These are phyloP conservation scores for Kingdonia uniflora DNA, from an alignment of 164 flowering plant genomes.

Conservation along the genomic window DNA sequence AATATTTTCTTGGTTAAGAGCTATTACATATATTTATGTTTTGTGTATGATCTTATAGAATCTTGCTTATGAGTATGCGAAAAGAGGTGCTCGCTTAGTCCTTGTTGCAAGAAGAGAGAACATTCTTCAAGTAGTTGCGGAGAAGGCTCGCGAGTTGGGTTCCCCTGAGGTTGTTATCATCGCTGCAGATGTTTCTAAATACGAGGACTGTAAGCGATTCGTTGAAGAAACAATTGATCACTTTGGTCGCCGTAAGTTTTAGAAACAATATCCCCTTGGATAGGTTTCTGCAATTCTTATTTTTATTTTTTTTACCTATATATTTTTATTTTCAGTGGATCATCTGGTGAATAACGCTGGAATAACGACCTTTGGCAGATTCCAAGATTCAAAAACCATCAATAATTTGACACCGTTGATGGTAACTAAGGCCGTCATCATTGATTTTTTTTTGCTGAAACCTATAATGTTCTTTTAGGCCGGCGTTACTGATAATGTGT, in stretches of 20 bases:
- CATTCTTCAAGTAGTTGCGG: not conserved
- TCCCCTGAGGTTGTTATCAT: not conserved
- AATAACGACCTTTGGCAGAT: constrained; percentile 17
- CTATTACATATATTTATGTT: too few species aligned
- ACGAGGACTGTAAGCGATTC: not conserved
- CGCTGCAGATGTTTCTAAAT: not conserved
- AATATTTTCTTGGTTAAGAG: too few species aligned
- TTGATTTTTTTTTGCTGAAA: too few species aligned
- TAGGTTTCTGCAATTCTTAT: too few species aligned
- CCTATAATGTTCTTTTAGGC: too few species aligned
- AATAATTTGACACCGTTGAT: constrained; percentile 16
- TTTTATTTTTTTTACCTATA: not conserved
- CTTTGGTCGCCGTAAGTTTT: constrained; percentile 40
- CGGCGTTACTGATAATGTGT: too few species aligned
- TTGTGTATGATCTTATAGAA: not conserved
- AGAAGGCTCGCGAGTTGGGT: not conserved
- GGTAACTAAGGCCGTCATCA: constrained; percentile 21
- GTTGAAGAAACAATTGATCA: constrained; percentile 29
- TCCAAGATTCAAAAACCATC: constrained; percentile 24
- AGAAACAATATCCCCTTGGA: not conserved
- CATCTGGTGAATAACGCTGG: constrained; percentile 68
- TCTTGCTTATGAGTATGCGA: constrained; percentile 1
- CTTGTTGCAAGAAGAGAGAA: constrained; percentile 2
- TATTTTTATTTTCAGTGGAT: constrained; percentile 34
- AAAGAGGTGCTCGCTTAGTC: not conserved